Percentiles rank a stretch among this genome's conserved stretches.
Conservation (phyloP, 805 yeast genomes). For the Yarrowia alimentaria region DNA sequence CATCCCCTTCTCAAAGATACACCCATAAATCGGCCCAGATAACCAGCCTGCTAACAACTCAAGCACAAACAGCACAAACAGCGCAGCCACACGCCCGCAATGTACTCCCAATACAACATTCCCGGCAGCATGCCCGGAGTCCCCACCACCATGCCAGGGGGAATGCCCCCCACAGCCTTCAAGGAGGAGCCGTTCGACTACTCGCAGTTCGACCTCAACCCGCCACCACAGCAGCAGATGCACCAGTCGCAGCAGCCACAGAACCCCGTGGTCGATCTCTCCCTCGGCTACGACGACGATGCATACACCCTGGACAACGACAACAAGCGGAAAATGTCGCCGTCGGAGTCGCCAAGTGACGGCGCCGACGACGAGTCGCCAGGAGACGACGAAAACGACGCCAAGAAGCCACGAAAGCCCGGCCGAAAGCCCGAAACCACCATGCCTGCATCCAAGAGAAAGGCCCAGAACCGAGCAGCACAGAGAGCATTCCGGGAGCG, state of each 20-base stretch:
- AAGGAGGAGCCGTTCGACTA: conserved; percentile 23
- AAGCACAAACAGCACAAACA: background rate
- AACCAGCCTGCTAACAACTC: too few relatives aligned
- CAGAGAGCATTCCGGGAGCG: conserved; percentile 96
- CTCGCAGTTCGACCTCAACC: conserved; percentile 17
- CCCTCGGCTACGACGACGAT: background rate
- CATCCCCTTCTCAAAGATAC: too few relatives aligned
- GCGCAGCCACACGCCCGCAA: background rate
- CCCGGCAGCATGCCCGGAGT: conserved; percentile 20
- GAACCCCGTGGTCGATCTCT: background rate
- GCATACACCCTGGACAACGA: conserved; percentile 14
- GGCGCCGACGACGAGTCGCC: conserved; percentile 25
- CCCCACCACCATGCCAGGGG: conserved; percentile 11
- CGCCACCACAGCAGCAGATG: background rate
- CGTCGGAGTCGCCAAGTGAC: conserved; percentile 3
- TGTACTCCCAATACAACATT: conserved; percentile 21
- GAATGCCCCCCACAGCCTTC: too few relatives aligned
- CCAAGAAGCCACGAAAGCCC: conserved; percentile 42
- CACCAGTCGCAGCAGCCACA: conserved; percentile 1
- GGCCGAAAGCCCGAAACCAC: conserved; percentile 78
- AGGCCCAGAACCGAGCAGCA: conserved; percentile 98
- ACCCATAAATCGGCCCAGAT: too few relatives aligned
- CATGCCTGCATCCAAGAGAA: conserved; percentile 83
- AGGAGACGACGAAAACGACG: conserved; percentile 10
- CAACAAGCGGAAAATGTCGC: conserved; percentile 18